Conservation (phyloP, 176 grass and related monocot genomes). For the Eleusine coracana region DNA sequence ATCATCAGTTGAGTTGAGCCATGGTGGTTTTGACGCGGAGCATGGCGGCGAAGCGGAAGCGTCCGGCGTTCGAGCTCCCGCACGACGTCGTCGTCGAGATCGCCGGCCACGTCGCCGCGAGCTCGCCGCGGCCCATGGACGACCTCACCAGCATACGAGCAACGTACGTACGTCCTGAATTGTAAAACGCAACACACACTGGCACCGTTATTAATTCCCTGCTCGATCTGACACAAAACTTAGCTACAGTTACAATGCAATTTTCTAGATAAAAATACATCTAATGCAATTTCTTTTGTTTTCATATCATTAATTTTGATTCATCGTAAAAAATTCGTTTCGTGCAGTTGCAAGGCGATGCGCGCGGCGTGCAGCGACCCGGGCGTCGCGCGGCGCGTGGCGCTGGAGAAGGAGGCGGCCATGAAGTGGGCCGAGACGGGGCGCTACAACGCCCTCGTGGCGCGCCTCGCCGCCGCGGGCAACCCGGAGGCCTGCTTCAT, state of each 20-base stretch:
- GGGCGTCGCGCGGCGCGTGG: background rate
- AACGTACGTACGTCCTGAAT: no score
- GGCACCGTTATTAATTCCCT: no score
- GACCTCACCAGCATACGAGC: constrained; percentile 34
- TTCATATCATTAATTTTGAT: no score
- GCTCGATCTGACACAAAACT: no score
- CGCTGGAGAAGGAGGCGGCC: constrained; percentile 10
- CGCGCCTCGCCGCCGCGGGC: background rate
- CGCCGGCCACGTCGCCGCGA: background rate
- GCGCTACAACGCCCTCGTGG: constrained; percentile 19
- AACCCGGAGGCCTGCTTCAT: constrained; percentile 44
- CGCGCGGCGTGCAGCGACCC: background rate
- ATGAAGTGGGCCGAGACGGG: constrained; percentile 20
- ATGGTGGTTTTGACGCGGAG: constrained; percentile 11
- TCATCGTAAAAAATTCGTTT: no score
- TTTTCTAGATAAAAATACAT: no score
- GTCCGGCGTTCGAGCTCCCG: background rate
- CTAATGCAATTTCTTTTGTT: no score
- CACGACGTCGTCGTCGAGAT: constrained; percentile 20
- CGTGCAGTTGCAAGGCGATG: constrained; percentile 2
- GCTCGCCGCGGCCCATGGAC: background rate
- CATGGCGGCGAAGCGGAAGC: background rate
- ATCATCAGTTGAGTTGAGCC: no score
- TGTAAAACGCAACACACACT: no score
- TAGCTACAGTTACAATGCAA: no score